A percentile compares a stretch with the other conserved stretches of the same genome.
Evolutionary conservation across 768 basidiomycete genomes (phyloP).

Genomic region (Macrolepiota albuminosa): DNA sequence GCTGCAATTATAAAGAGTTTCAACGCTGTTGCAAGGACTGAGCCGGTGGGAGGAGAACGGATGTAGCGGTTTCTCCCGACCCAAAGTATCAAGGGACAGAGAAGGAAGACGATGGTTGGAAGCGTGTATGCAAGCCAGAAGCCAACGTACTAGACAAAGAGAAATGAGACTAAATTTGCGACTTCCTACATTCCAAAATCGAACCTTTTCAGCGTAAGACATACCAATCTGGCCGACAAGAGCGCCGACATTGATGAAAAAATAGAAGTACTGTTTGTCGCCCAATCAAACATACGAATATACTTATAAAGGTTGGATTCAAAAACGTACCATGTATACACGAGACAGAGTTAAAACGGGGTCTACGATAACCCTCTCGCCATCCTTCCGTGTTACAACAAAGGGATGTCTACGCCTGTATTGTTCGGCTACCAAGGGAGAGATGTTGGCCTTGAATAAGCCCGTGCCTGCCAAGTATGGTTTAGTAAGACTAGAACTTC

Average conservation of each 20-base stretch:
- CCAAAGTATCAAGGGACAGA: conserved; percentile 56
- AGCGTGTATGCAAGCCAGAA: conserved; percentile 60
- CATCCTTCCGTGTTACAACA: conserved; percentile 40
- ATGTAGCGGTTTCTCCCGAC: conserved; percentile 49
- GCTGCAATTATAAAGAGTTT: conserved; percentile 43
- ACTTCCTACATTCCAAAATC: not conserved
- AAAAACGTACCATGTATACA: conserved; percentile 60
- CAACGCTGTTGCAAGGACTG: conserved; percentile 46
- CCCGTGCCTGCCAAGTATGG: conserved; percentile 43
- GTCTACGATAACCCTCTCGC: conserved; percentile 56
- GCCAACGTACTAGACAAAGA: conserved; percentile 43
- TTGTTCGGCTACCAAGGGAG: conserved; percentile 75
- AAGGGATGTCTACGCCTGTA: conserved; percentile 52
- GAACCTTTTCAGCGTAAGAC: conserved; percentile 60
- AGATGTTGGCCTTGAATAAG: conserved; percentile 75
- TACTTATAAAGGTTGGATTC: not conserved
- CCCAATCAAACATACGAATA: not conserved
- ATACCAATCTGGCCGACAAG: conserved; percentile 53
- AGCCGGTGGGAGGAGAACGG: conserved; percentile 55
- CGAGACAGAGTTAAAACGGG: conserved; percentile 55
- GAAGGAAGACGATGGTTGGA: conserved; percentile 54
- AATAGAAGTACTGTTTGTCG: conserved; percentile 49
- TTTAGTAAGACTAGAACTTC: not conserved
- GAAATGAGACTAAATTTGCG: not conserved
- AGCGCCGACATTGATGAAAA: conserved; percentile 70